phyloP scores from a whole-genome alignment of 768 basidiomycete species.

The Panaeolus papilionaceus region DNA sequence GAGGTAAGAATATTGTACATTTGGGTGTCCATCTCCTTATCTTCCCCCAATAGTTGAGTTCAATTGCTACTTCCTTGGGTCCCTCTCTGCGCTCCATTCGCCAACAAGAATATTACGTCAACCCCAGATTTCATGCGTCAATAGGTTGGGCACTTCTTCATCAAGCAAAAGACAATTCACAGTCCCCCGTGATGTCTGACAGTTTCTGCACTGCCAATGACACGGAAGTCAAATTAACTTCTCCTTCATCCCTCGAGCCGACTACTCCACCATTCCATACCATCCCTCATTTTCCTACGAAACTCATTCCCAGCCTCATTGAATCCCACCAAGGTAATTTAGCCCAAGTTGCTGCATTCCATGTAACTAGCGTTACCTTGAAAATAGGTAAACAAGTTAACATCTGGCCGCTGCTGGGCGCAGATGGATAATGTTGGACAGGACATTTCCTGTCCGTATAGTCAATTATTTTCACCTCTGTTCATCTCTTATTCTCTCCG shows the following conservation, averaged over 20 bases:
- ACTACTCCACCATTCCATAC: constrained; percentile 44
- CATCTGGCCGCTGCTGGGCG: constrained; percentile 48
- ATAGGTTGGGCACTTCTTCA: constrained; percentile 86
- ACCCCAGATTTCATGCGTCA: constrained; percentile 88
- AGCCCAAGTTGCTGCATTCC: constrained; percentile 53
- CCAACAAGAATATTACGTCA: constrained; percentile 80
- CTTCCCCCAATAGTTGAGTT: constrained; percentile 55
- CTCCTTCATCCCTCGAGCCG: constrained; percentile 21
- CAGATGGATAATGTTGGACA: not conserved
- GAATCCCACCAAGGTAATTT: constrained; percentile 48
- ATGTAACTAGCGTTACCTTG: constrained; percentile 58
- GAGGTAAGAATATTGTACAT: constrained; percentile 53
- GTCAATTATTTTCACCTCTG: not conserved
- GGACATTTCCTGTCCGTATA: not conserved
- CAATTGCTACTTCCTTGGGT: constrained; percentile 59
- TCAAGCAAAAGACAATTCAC: constrained; percentile 20
- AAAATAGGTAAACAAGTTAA: constrained; percentile 75
- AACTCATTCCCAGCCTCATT: constrained; percentile 57
- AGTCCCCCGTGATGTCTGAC: constrained; percentile 22
- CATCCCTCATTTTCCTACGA: constrained; percentile 57
- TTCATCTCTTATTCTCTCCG: not conserved
- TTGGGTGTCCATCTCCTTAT: constrained; percentile 17
- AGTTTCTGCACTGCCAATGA: constrained; percentile 23
- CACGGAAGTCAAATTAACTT: constrained; percentile 23
- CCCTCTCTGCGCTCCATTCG: constrained; percentile 65